Conservation (phyloP, 192 early-diverging fungal genomes). For the Coemansia sp. region DNA sequence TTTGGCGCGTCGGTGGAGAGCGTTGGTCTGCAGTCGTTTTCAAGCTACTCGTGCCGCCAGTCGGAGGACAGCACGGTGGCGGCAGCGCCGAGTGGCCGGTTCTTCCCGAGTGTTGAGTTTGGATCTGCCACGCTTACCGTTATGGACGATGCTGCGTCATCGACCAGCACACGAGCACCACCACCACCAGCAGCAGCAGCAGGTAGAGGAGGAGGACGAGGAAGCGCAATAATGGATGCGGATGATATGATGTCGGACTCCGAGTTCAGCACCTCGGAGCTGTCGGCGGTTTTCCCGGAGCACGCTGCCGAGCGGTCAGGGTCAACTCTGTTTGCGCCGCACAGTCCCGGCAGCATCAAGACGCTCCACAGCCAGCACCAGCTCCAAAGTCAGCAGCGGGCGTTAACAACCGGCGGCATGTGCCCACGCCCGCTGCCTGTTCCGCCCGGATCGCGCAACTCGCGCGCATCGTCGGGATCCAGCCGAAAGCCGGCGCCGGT, state of each 20-base stretch:
- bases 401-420: neutral
- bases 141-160: constrained; percentile 13
- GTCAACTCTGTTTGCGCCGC: constrained; percentile 30
- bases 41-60: constrained; percentile 25
- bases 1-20: constrained; percentile 16
- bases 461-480: constrained; percentile 7
- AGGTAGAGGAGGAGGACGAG: neutral
- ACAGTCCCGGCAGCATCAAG: constrained; percentile 2
- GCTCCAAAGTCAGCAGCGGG: neutral
- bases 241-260: constrained; percentile 23
- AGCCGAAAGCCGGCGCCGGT: constrained; percentile 39
- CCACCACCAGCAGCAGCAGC: constrained; percentile 9
- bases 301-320: constrained; percentile 26
- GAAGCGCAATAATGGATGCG: neutral
- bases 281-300: constrained; percentile 27
- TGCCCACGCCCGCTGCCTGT: constrained; percentile 37
- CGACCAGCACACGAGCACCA: constrained; percentile 8
- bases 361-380: constrained; percentile 15
- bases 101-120: constrained; percentile 33
- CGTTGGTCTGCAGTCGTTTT: constrained; percentile 20
- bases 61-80: constrained; percentile 21
- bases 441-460: constrained; percentile 15
- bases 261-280: constrained; percentile 28
- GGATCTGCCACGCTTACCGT: constrained; percentile 37
- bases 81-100: constrained; percentile 4